Percentiles rank a stretch among this genome's conserved stretches.
Conservation (phyloP, 768 basidiomycete species). For the Pholiota microspora region DNA sequence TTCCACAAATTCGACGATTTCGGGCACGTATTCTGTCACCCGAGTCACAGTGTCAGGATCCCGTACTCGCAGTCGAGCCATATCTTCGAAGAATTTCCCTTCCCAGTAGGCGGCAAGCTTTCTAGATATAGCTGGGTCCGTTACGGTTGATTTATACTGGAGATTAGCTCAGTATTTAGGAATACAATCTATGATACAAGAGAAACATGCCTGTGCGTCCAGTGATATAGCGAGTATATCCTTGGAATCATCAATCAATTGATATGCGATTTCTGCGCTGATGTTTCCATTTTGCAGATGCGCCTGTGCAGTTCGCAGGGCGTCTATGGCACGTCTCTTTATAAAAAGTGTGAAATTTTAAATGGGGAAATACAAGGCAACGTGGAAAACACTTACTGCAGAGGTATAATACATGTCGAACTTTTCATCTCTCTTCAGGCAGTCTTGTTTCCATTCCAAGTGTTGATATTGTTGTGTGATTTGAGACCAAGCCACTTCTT, state of each 20-base stretch:
- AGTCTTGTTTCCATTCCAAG: conserved; percentile 65
- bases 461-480: conserved; percentile 49
- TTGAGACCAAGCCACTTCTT: conserved; percentile 55
- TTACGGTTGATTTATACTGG: conserved; percentile 77
- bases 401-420: conserved; percentile 85
- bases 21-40: conserved; percentile 96
- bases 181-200: not conserved
- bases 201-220: conserved; percentile 63
- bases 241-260: conserved; percentile 68
- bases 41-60: conserved; percentile 90
- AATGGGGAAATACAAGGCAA: conserved; percentile 4
- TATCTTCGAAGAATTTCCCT: conserved; percentile 84
- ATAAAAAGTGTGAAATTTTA: conserved; percentile 13
- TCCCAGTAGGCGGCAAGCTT: conserved; percentile 88
- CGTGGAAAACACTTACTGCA: conserved; percentile 49
- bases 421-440: conserved; percentile 82
- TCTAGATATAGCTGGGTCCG: conserved; percentile 84
- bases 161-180: conserved; percentile 5
- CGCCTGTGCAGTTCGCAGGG: conserved; percentile 49
- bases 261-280: conserved; percentile 43
- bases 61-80: conserved; percentile 83
- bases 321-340: conserved; percentile 50
- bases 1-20: conserved; percentile 88
- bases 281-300: conserved; percentile 39
- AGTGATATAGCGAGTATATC: conserved; percentile 75